Evolutionary conservation across 2,329 filamentous ascomycete genomes (phyloP).

Genomic region (Fusarium sarcochroum): DNA sequence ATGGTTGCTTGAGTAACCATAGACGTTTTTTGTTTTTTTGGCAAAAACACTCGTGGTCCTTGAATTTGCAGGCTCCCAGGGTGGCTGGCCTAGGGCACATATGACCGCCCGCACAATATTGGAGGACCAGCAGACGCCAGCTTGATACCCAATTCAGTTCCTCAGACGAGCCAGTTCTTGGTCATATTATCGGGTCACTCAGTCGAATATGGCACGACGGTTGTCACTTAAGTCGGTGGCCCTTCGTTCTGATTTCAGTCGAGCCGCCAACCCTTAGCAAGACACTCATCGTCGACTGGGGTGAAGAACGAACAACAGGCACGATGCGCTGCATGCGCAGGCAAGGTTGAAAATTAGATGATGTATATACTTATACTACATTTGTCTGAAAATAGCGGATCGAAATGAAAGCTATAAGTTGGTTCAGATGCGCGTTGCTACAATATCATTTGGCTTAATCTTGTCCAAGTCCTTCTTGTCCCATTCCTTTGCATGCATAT

Average conservation of each 20-base stretch:
- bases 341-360: not conserved
- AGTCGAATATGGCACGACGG: not conserved
- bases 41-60: not conserved
- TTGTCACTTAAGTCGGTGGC: not conserved
- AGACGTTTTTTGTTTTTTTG: not conserved
- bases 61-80: not conserved
- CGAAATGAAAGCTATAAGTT: constrained; percentile 1
- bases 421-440: too few relatives aligned
- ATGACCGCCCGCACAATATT: not conserved
- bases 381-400: not conserved
- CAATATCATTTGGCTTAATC: not conserved
- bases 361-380: not conserved
- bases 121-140: constrained; percentile 1
- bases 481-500: too few relatives aligned
- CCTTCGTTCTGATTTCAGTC: not conserved
- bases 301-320: not conserved
- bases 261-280: not conserved
- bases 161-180: not conserved
- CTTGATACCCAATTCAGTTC: not conserved
- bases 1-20: not conserved
- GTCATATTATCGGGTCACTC: not conserved
- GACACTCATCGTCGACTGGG: not conserved
- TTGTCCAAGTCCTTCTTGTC: too few relatives aligned
- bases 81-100: not conserved
- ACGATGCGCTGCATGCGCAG: not conserved